Conservation (phyloP, 2,329 filamentous ascomycete species). For the Anthostomella pinea region DNA sequence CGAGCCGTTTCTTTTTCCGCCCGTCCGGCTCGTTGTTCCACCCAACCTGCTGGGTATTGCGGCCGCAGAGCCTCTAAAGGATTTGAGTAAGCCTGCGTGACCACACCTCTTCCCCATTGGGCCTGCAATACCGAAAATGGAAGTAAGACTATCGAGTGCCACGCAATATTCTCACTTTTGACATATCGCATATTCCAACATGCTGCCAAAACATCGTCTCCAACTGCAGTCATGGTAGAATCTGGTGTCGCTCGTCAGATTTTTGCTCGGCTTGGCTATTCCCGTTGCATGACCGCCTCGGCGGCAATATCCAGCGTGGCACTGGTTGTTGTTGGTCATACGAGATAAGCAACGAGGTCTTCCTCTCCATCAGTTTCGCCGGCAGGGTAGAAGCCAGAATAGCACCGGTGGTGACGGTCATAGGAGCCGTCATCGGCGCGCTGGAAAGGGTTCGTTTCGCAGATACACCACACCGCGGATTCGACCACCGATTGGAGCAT, state of each 20-base stretch:
- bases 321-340: slow-evolving; percentile 6
- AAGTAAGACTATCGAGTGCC: not conserved
- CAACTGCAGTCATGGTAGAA: slow-evolving; percentile 19
- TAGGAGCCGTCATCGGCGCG: too few species aligned
- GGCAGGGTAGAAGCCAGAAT: too few species aligned
- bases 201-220: slow-evolving; percentile 5
- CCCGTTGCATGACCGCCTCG: slow-evolving; percentile 20
- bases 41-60: slow-evolving; percentile 14
- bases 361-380: too few species aligned
- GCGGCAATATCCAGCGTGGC: slow-evolving; percentile 21
- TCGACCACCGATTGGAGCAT: too few species aligned
- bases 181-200: slow-evolving; percentile 2
- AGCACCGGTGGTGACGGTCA: too few species aligned
- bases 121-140: slow-evolving; percentile 3
- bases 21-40: slow-evolving; percentile 13
- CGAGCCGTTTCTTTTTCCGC: slow-evolving; percentile 10
- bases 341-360: not conserved
- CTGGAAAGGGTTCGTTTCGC: too few species aligned
- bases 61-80: slow-evolving; percentile 21
- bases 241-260: slow-evolving; percentile 14
- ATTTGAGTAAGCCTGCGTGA: slow-evolving; percentile 11
- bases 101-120: slow-evolving; percentile 10
- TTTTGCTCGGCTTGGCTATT: slow-evolving; percentile 9
- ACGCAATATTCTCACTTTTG: not conserved
- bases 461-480: too few species aligned